Evolutionary conservation across 768 basidiomycete genomes (phyloP).

Genomic region (Cytidiella melzeri): DNA sequence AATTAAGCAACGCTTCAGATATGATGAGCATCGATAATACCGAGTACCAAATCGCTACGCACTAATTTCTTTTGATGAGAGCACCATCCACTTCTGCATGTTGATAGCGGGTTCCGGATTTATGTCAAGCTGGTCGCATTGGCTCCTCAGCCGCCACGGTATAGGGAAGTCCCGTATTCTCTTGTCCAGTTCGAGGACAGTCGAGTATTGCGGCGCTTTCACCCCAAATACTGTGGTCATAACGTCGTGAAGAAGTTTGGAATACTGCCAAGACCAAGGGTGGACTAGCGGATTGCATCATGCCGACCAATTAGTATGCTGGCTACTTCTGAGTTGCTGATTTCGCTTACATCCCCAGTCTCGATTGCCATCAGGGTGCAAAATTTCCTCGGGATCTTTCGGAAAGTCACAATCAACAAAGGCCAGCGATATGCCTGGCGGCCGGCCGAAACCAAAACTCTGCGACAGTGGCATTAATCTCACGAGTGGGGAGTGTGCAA

Average conservation of each 20-base stretch:
- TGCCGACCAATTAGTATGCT: neutral
- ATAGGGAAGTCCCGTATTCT: slow-evolving; percentile 45
- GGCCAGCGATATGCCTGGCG: slow-evolving; percentile 44
- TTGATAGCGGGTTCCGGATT: slow-evolving; percentile 10
- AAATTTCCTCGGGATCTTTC: slow-evolving; percentile 33
- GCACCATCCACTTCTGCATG: slow-evolving; percentile 17
- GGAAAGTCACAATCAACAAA: slow-evolving; percentile 57
- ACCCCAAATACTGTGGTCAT: slow-evolving; percentile 44
- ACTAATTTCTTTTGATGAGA: slow-evolving; percentile 26
- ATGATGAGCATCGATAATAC: slow-evolving; percentile 34
- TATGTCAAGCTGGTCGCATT: slow-evolving; percentile 15
- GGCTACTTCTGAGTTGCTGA: neutral
- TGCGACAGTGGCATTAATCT: slow-evolving; percentile 19
- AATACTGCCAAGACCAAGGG: slow-evolving; percentile 50
- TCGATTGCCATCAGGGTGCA: slow-evolving; percentile 28
- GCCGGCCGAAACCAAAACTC: slow-evolving; percentile 60
- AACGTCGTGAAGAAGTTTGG: slow-evolving; percentile 44
- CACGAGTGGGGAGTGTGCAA: neutral
- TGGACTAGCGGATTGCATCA: too few species aligned
- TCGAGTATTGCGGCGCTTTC: slow-evolving; percentile 32
- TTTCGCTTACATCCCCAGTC: slow-evolving; percentile 37
- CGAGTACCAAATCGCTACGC: neutral
- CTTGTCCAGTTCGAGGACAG: slow-evolving; percentile 43
- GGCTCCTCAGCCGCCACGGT: slow-evolving; percentile 37
- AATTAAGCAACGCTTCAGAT: slow-evolving; percentile 48